Conservation (phyloP, 441 rosid genomes). For the Flueggea neowawraea region DNA sequence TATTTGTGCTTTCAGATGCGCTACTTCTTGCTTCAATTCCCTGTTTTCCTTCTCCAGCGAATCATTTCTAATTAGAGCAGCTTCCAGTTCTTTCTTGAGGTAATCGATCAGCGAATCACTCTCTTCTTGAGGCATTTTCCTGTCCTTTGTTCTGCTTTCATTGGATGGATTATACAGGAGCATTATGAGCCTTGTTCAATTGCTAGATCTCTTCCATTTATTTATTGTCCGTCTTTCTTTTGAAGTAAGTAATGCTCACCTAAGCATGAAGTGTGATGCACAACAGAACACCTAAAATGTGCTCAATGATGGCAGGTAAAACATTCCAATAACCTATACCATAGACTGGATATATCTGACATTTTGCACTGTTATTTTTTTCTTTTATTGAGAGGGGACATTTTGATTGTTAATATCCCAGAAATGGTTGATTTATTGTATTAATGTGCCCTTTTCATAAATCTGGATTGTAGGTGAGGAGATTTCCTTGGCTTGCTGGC, state of each 20-base stretch:
- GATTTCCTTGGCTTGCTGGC: constrained; percentile 22
- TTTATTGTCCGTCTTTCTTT: constrained; percentile 34
- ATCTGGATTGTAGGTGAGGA: constrained; percentile 13
- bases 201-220: constrained; percentile 24
- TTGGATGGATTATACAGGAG: not conserved
- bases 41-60: constrained; percentile 72
- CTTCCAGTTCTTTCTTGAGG: constrained; percentile 67
- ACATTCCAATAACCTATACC: constrained; percentile 2
- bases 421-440: no score
- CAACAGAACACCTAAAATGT: constrained; percentile 12
- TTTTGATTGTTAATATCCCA: no score
- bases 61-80: constrained; percentile 43
- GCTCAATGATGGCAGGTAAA: constrained; percentile 21
- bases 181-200: constrained; percentile 12
- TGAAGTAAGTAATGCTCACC: constrained; percentile 42
- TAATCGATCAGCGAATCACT: constrained; percentile 47
- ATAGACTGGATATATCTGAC: constrained; percentile 12
- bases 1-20: constrained; percentile 65
- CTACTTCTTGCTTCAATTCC: constrained; percentile 64
- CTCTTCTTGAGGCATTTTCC: constrained; percentile 42
- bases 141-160: constrained; percentile 18
- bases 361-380: not conserved
- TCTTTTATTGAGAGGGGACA: no score
- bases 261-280: constrained; percentile 22
- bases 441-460: not conserved